Percentiles rank a stretch among this genome's conserved stretches.
phyloP scores from a whole-genome alignment of 179 eudicot genomes.

The Patellifolia procumbens region DNA sequence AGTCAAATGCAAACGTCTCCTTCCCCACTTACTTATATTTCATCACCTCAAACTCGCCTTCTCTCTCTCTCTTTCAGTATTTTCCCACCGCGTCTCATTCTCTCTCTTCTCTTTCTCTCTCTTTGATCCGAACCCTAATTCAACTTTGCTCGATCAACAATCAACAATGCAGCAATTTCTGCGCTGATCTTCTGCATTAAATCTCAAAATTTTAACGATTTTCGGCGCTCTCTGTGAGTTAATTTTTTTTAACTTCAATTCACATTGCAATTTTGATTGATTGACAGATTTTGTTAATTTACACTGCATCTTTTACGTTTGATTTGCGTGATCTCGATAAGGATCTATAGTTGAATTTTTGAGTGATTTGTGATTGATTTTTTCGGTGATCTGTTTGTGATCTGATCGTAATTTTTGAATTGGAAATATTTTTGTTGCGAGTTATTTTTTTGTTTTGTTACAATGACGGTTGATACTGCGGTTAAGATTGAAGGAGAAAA shows the following conservation, averaged over 20 bases:
- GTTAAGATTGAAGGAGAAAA: constrained; percentile 35
- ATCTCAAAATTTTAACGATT: not conserved
- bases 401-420: constrained; percentile 24
- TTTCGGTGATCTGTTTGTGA: constrained; percentile 30
- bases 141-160: not conserved
- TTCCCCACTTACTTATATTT: constrained; percentile 8
- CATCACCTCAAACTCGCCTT: constrained; percentile 3
- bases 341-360: constrained; percentile 13
- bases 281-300: not conserved
- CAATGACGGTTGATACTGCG: constrained; percentile 52
- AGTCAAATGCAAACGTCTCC: constrained; percentile 25
- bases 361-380: not conserved
- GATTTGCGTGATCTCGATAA: not conserved
- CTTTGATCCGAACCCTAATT: constrained; percentile 30
- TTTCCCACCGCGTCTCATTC: not conserved
- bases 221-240: constrained; percentile 18
- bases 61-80: too few species aligned
- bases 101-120: constrained; percentile 16
- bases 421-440: not conserved
- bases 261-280: constrained; percentile 1
- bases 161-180: constrained; percentile 27
- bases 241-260: not conserved
- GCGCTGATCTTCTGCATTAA: constrained; percentile 14
- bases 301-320: not conserved
- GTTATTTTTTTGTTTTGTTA: not conserved